Evolutionary conservation across 768 basidiomycete species (phyloP).

Genomic region (Rhodotorula paludigena): DNA sequence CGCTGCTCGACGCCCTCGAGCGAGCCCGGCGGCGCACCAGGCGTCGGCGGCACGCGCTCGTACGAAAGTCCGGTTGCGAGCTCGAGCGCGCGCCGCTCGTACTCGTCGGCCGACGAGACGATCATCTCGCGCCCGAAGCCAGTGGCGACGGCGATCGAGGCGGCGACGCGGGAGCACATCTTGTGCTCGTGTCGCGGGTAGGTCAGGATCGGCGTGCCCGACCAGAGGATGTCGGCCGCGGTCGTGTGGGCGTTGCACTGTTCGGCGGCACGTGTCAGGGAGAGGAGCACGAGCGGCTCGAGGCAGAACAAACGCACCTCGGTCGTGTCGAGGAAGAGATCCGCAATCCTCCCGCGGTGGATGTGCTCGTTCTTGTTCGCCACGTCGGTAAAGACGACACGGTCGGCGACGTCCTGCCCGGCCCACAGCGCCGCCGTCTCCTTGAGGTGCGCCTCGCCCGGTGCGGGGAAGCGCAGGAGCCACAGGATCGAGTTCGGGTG

Average conservation of each 20-base stretch:
- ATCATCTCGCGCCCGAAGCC: conserved; percentile 55
- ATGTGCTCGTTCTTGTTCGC: conserved; percentile 54
- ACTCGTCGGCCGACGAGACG: conserved; percentile 51
- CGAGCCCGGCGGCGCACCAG: conserved; percentile 13
- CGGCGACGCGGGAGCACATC: conserved; percentile 56
- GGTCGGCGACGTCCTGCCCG: conserved; percentile 52
- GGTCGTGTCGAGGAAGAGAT: conserved; percentile 56
- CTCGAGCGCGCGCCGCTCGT: conserved; percentile 53
- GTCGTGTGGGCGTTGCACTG: conserved; percentile 58
- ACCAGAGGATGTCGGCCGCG: conserved; percentile 56
- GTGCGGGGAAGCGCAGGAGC: conserved; percentile 55
- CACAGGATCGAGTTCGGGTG: conserved; percentile 55
- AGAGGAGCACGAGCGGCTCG: background rate
- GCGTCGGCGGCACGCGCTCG: conserved; percentile 6
- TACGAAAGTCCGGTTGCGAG: conserved; percentile 48
- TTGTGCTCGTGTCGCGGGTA: conserved; percentile 53
- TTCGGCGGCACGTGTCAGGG: background rate
- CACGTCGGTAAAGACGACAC: conserved; percentile 55
- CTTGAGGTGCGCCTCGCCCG: conserved; percentile 53
- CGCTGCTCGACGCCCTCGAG: conserved; percentile 28
- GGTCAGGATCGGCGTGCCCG: conserved; percentile 55
- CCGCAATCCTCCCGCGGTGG: conserved; percentile 52
- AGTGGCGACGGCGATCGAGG: conserved; percentile 54
- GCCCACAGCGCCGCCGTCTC: conserved; percentile 53
- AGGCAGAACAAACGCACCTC: conserved; percentile 47